Evolutionary conservation across 169 alveolate species (phyloP), one percentile per base, ranked within the genome.

Genomic region (Plasmodium cynomolgi): DNA sequence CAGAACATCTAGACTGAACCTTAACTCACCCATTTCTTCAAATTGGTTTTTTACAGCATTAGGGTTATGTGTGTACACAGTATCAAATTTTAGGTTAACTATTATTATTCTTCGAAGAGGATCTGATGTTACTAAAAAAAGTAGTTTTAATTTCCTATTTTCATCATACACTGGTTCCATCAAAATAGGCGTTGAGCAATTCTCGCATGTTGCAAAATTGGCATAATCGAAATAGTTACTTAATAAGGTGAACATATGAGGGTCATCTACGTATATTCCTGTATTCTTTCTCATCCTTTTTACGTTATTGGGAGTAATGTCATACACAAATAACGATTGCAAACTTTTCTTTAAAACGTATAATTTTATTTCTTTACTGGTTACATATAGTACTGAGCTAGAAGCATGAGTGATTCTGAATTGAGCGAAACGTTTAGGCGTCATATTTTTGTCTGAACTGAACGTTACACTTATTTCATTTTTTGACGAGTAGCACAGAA

Each of bases 131-230:
- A 85, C 68, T 75, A 85, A 75, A 58, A 85, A 85, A 56, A 85
- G 77, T 20, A 54, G 79, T 56, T 75, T 62, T 75, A 85, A 29
- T 17, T 54, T 75, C 80, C 68, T 75, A n/a, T 85, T 85, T 74
- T 85, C 93, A 85, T 85, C 86, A 85, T 85, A 85, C 39, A 85
- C 58, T 75, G 93, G 93, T 77, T 85, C 85, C 93, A 85, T 85
- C 85, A 85, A 54, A 85, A 85, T 85, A 77, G 93, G 93, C 17
- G 80, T 34, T 41, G 62, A 44, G 81, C 93, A 85, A 29, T 74
- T 47, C 68, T 85, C 86, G 68, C 93, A 85, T 77, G 47, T 74
- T 85, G 3, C 68, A 85, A 75, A 74, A 75, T 77, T 47, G 80
- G 84, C 83, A 77, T 54, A 85, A 85, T 85, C 93, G 71, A 37